Evolutionary conservation across 2,329 filamentous ascomycete species (phyloP).

Genomic region (Exophiala oligosperma): DNA sequence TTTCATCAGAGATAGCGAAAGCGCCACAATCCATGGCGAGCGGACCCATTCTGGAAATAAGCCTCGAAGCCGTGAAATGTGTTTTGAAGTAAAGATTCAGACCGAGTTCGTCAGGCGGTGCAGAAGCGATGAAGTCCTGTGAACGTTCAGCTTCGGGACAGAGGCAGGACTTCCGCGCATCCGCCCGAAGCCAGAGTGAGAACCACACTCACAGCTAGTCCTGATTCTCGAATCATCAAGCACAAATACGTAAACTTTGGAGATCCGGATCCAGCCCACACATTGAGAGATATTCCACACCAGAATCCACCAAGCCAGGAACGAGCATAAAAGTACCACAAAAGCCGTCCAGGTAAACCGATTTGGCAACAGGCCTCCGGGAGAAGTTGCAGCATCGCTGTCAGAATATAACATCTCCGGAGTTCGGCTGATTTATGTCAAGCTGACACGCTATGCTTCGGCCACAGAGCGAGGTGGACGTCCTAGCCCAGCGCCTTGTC

Average conservation of each 20-base stretch:
- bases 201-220: not conserved
- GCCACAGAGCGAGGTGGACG: not conserved
- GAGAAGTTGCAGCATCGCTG: not conserved
- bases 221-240: not conserved
- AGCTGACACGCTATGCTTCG: not conserved
- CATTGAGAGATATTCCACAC: not conserved
- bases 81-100: no score
- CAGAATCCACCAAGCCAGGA: not conserved
- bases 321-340: not conserved
- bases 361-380: no score
- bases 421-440: not conserved
- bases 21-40: no score
- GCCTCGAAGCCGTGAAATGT: no score
- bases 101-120: no score
- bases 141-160: constrained; percentile 15
- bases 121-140: constrained; percentile 8
- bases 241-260: not conserved
- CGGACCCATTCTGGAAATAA: no score
- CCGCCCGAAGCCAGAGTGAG: constrained; percentile 8
- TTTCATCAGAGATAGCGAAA: no score
- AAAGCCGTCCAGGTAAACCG: no score
- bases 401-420: not conserved
- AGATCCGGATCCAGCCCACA: not conserved
- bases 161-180: constrained; percentile 6
- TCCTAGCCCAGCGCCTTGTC: not conserved